Conservation (phyloP, 169 alveolate species). For the Eimeria necatrix region DNA sequence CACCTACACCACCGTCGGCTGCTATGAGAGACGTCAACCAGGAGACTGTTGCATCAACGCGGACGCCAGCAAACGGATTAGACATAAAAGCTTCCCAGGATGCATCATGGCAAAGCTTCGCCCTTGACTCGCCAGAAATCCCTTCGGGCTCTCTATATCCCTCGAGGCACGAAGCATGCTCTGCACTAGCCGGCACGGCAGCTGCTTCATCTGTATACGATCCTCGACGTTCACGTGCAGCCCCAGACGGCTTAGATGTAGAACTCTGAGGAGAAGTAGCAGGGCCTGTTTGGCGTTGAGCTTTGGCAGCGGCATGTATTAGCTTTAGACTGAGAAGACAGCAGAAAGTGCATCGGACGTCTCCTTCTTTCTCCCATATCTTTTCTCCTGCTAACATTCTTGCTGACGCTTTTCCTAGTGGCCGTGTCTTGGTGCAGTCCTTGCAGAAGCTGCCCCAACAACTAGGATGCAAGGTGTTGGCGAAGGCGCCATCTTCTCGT, state of each 20-base stretch:
- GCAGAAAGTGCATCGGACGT: conserved; percentile 68
- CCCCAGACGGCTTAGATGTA: not conserved
- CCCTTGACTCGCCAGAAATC: not conserved
- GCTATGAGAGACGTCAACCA: conserved; percentile 64
- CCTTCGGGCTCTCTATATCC: not conserved
- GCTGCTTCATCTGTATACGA: not conserved
- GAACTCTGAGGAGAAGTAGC: not conserved
- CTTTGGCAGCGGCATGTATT: conserved; percentile 58
- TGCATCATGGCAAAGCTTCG: not conserved
- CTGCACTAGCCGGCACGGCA: not conserved
- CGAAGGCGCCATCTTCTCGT: conserved; percentile 61
- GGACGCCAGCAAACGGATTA: conserved; percentile 71
- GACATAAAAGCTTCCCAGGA: conserved; percentile 22
- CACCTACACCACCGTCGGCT: conserved; percentile 85
- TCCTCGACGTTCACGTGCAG: not conserved
- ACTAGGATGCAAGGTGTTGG: conserved; percentile 51
- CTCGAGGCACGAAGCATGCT: not conserved
- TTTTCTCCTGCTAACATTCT: not conserved
- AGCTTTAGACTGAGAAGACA: conserved; percentile 74
- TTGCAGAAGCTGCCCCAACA: conserved; percentile 14
- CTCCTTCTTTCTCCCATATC: conserved; percentile 60
- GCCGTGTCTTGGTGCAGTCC: not conserved
- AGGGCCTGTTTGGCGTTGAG: not conserved
- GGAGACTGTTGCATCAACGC: conserved; percentile 30
- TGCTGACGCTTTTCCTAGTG: not conserved